Base-by-base conservation (phyloP, 768 basidiomycete genomes). In the Termitomyces sp. region DNA sequence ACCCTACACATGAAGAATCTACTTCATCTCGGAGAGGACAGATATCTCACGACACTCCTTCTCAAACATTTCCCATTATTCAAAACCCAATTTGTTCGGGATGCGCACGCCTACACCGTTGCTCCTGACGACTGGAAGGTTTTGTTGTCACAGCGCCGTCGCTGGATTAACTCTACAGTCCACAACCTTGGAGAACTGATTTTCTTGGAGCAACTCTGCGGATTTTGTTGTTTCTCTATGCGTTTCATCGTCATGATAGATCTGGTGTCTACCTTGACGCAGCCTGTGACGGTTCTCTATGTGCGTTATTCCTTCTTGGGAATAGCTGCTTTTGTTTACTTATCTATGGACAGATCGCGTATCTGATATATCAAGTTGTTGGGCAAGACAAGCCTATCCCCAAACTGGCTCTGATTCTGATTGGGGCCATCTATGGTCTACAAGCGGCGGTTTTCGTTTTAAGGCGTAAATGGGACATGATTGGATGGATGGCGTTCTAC, bases 141-240 rank as follows among this genome's bases (percentile, higher is more conserved):
- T 26, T 72, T 99, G 53, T 75, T 99, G 22, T 97, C 94, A 8
- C 97, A 99, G 69, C 88, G 96, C 77, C 90, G 96, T 74, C 91
- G 97, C 65, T 99, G 97, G 96, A 99, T 99, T 74, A 99, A 99
- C 77, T 98, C 96, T 18, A 99, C 96, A 0, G 86, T 99, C 12
- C 96, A 99, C 76, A 99, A 99, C 73, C 75, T 99, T 55, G 92
- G 88, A 51, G 96, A 98, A 68, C 78, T 99, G 44, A 77, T 98
- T 55, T 94, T 94, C 77, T 73, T 98, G 66, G 92, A 95, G 55
- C 85, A 90, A 58, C 84, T 95, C 24, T 95, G 94, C 66, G 93
- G 93, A 61, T 97, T 98, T 84, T 98, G 96, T 69, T 96, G 93
- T 77, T 98, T 98, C 81, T 97, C 94, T 0, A 98, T 99, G 97